phyloP scores from a whole-genome alignment of 192 early-diverging fungal genomes.

The Coemansia sp. region DNA sequence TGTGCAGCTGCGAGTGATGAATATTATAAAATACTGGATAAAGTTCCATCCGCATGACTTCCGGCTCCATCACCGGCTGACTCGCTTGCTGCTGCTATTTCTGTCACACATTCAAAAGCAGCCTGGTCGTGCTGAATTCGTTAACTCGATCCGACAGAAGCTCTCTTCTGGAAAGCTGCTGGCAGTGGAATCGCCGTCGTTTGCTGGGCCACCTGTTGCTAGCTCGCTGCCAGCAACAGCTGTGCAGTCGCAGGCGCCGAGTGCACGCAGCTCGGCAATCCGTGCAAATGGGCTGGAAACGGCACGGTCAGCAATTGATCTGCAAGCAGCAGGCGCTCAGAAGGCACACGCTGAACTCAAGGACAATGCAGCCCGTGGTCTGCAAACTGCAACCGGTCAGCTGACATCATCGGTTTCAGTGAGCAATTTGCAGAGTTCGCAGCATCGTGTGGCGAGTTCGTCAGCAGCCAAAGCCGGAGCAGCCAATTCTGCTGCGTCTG shows the following conservation, averaged over 20 bases:
- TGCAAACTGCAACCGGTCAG: background rate
- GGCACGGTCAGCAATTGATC: constrained; percentile 38
- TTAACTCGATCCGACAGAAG: constrained; percentile 46
- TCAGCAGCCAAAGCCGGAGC: too few relatives aligned
- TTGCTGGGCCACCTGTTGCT: constrained; percentile 13
- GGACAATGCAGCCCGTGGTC: background rate
- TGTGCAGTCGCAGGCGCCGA: constrained; percentile 30
- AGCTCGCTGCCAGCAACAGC: constrained; percentile 13
- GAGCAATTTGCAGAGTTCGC: constrained; percentile 2
- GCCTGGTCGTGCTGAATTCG: constrained; percentile 51
- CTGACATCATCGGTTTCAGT: constrained; percentile 8
- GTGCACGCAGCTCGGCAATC: constrained; percentile 31
- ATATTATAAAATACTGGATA: constrained; percentile 86
- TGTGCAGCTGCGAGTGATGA: constrained; percentile 76
- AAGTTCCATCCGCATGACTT: constrained; percentile 72
- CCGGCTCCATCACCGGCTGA: constrained; percentile 45
- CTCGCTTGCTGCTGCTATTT: constrained; percentile 49
- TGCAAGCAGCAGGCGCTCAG: constrained; percentile 9
- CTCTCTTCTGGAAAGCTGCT: constrained; percentile 44
- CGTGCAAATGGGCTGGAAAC: constrained; percentile 19
- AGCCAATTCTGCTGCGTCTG: background rate
- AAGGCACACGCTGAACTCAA: too few relatives aligned
- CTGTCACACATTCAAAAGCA: constrained; percentile 53
- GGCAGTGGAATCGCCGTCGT: constrained; percentile 39
- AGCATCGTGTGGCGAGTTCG: too few relatives aligned